Base-by-base conservation (phyloP, 2,329 filamentous ascomycete genomes). In the Fonsecaea nubica region DNA sequence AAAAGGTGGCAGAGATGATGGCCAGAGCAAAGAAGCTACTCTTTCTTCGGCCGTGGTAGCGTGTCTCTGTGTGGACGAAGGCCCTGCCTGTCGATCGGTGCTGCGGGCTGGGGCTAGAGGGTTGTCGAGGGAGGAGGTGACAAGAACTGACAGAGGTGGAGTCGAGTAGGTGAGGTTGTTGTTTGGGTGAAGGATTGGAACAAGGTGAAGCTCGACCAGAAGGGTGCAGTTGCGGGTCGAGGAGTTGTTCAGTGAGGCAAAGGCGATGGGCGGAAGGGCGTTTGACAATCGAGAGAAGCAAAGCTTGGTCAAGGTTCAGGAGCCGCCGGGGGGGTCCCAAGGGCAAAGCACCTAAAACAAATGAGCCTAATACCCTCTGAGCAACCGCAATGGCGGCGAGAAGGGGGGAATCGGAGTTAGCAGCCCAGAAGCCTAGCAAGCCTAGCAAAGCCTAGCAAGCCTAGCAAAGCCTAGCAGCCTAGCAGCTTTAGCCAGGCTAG, bases 121-220 rank as follows among this genome's bases (percentile, higher is more conserved):
- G 25, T 25, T 25, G 42, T 45, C 13, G 42, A 45, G 42, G 42
- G 9, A 40, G 38, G 40, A 42, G 18, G 40, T 42, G 40, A 50
- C 45, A 50, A 50, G 45, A 25, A 50, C 45, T 50, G 45, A 50
- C 45, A 50, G n/a, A 21, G 45, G 45, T 50, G 45, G 45, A 50
- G 45, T 50, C 45, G 45, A 50, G 45, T 50, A 50, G 35, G 45
- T 50, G 25, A 25, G 8, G 45, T 50, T 3, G 40, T 45, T 4
- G 45, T 21, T 21, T 50, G 40, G 15, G 8, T 12, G 45, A 50
- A 50, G 45, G 45, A 50, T 50, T 50, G 18, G 45, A 25, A 48
- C 45, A 21, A 25, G 45, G 21, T 21, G 45, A 50, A 25, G 45
- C 45, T 50, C 45, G 18, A 25, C 45, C 18, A 50, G 45, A 50